These are phyloP conservation scores for Candida khao-thaluensis DNA, from an alignment of 805 yeast genomes.

Conservation along the genomic window DNA sequence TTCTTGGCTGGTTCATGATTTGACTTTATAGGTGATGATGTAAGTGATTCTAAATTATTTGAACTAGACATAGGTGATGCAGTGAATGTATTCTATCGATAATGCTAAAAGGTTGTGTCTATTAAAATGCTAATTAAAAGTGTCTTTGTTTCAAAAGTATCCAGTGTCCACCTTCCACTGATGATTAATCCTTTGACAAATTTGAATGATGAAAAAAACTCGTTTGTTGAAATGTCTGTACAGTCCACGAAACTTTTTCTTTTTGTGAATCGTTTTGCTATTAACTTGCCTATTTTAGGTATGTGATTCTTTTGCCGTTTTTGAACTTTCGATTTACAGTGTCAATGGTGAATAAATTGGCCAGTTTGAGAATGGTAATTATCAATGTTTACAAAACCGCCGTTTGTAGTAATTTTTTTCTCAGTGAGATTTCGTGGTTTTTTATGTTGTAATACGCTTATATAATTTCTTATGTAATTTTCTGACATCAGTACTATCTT, in stretches of 20 bases:
- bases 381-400: slow-evolving; percentile 11
- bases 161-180: too few species aligned
- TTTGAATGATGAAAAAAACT: slow-evolving; percentile 5
- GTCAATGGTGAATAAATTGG: neutral
- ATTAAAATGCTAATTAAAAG: neutral
- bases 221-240: slow-evolving; percentile 6
- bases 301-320: slow-evolving; percentile 3
- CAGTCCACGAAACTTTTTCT: slow-evolving; percentile 2
- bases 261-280: slow-evolving; percentile 3
- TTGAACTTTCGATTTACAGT: slow-evolving; percentile 3
- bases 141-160: too few species aligned
- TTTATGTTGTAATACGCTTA: neutral
- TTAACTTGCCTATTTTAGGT: slow-evolving; percentile 10
- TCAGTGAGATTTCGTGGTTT: neutral
- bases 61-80: slow-evolving; percentile 9
- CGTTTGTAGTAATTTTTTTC: slow-evolving; percentile 7
- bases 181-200: too few species aligned
- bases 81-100: slow-evolving; percentile 2
- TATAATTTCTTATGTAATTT: neutral
- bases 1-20: neutral
- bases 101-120: neutral
- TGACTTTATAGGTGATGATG: slow-evolving; percentile 11
- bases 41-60: slow-evolving; percentile 8
- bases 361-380: slow-evolving; percentile 6
- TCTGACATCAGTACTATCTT: neutral